Conservation (phyloP, 495 filamentous ascomycete species). For the Lophiotrema nucula region DNA sequence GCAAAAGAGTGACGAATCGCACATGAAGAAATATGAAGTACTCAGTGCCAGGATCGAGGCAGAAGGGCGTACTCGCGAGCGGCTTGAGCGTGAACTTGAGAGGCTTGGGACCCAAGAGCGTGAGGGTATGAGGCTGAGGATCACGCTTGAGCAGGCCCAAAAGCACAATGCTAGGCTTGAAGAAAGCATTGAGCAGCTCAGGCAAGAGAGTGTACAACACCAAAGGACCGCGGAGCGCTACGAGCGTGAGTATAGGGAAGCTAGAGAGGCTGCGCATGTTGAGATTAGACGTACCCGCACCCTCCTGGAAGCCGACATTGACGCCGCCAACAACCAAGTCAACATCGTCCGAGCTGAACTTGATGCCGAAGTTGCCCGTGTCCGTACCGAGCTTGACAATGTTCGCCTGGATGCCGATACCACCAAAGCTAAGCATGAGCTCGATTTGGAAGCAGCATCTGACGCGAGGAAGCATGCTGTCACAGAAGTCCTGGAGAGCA, state of each 20-base stretch:
- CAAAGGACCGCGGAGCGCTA: slow-evolving; percentile 61
- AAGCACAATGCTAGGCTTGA: slow-evolving; percentile 62
- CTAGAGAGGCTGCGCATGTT: slow-evolving; percentile 67
- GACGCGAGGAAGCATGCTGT: slow-evolving; percentile 54
- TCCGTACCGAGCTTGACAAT: slow-evolving; percentile 69
- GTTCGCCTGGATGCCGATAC: slow-evolving; percentile 71
- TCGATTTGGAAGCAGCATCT: slow-evolving; percentile 73
- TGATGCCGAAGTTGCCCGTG: slow-evolving; percentile 66
- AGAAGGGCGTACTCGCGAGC: slow-evolving; percentile 72
- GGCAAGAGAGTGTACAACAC: slow-evolving; percentile 66
- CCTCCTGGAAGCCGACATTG: slow-evolving; percentile 76
- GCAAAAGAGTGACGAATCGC: slow-evolving; percentile 69
- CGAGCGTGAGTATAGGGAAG: slow-evolving; percentile 79
- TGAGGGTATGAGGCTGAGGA: slow-evolving; percentile 59
- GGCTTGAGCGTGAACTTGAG: slow-evolving; percentile 75
- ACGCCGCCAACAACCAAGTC: slow-evolving; percentile 76
- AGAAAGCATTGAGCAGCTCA: slow-evolving; percentile 60
- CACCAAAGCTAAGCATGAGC: slow-evolving; percentile 67
- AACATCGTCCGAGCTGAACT: slow-evolving; percentile 75
- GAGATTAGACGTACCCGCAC: slow-evolving; percentile 77
- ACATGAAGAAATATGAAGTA: slow-evolving; percentile 72
- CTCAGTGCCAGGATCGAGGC: slow-evolving; percentile 73
- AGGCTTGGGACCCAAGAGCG: slow-evolving; percentile 72
- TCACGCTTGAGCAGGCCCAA: slow-evolving; percentile 54
- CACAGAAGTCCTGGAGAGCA: slow-evolving; percentile 56